phyloP scores from a whole-genome alignment of 2,329 filamentous ascomycete species.

The Cylindrodendrum hubeiense region DNA sequence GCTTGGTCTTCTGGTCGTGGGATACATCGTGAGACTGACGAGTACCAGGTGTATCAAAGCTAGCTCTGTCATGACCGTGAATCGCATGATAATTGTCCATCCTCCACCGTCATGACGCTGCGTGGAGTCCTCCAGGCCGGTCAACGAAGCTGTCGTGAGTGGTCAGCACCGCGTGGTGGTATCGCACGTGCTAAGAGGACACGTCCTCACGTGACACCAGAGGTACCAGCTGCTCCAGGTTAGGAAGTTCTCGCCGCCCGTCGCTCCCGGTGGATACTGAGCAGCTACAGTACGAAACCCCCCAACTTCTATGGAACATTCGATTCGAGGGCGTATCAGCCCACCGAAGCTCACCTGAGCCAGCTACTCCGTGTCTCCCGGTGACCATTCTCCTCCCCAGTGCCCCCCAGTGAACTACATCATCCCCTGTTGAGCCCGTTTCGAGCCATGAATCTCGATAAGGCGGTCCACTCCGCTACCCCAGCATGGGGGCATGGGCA shows the following conservation, averaged over 20 bases:
- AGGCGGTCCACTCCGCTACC: slow-evolving; percentile 30
- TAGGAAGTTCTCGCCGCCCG: slow-evolving; percentile 23
- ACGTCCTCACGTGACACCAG: slow-evolving; percentile 35
- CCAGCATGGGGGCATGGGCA: slow-evolving; percentile 14
- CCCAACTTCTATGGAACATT: slow-evolving; percentile 33
- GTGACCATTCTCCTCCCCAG: slow-evolving; percentile 1
- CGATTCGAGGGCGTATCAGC: slow-evolving; percentile 31
- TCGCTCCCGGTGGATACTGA: slow-evolving; percentile 1
- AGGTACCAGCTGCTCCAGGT: not conserved
- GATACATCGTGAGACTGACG: slow-evolving; percentile 55
- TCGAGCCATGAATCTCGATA: slow-evolving; percentile 31
- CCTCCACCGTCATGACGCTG: slow-evolving; percentile 41
- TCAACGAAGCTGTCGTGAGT: slow-evolving; percentile 33
- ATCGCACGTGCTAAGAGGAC: slow-evolving; percentile 15
- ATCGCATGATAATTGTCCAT: slow-evolving; percentile 71
- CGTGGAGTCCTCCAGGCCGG: slow-evolving; percentile 29
- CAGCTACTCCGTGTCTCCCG: slow-evolving; percentile 10
- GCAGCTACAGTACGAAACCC: slow-evolving; percentile 13
- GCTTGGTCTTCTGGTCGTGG: slow-evolving; percentile 16
- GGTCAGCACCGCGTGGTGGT: slow-evolving; percentile 21
- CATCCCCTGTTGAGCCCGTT: slow-evolving; percentile 12
- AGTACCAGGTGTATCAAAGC: slow-evolving; percentile 67
- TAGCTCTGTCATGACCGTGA: slow-evolving; percentile 71
- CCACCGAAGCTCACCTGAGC: slow-evolving; percentile 31
- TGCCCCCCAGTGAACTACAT: slow-evolving; percentile 12